Evolutionary conservation across 768 basidiomycete species (phyloP).

Genomic region (Tephrocybe sp.): DNA sequence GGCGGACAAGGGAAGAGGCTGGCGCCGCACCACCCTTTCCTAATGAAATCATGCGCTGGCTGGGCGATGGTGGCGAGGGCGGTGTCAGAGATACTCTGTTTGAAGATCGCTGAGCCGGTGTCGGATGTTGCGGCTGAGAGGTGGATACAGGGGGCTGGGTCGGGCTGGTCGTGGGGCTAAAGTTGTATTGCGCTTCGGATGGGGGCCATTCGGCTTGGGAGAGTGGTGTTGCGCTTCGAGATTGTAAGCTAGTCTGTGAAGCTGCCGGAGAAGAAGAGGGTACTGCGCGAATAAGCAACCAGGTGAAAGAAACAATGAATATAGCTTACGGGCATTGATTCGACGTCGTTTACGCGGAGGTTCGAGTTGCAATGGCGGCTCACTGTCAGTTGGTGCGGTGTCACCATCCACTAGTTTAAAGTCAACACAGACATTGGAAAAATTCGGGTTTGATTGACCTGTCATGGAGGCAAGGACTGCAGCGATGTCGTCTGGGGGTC

Average conservation of each 20-base stretch:
- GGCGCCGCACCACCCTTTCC: background rate
- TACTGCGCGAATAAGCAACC: conserved; percentile 1
- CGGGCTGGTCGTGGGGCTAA: background rate
- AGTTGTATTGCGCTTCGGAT: background rate
- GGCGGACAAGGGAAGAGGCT: conserved; percentile 6
- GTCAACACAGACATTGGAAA: too few relatives aligned
- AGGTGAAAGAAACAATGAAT: background rate
- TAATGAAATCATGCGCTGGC: background rate
- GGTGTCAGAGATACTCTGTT: background rate
- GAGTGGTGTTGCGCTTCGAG: conserved; percentile 18
- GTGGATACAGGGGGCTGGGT: conserved; percentile 4
- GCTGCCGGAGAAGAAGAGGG: conserved; percentile 1
- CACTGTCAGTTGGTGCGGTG: background rate
- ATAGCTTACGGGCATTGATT: conserved; percentile 11
- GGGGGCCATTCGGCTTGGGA: conserved; percentile 15
- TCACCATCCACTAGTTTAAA: background rate
- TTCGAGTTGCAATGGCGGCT: background rate
- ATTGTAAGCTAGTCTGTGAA: conserved; percentile 1
- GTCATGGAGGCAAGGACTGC: conserved; percentile 13
- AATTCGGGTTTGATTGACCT: conserved; percentile 10
- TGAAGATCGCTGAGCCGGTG: conserved; percentile 29
- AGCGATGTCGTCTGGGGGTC: conserved; percentile 12
- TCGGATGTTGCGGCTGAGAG: conserved; percentile 27
- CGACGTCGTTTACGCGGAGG: conserved; percentile 12
- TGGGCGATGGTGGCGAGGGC: conserved; percentile 2